A percentile compares a stretch with the other conserved stretches of the same genome.
phyloP scores from a whole-genome alignment of 1,139 yeast species.

The Torulaspora pretoriensis region DNA sequence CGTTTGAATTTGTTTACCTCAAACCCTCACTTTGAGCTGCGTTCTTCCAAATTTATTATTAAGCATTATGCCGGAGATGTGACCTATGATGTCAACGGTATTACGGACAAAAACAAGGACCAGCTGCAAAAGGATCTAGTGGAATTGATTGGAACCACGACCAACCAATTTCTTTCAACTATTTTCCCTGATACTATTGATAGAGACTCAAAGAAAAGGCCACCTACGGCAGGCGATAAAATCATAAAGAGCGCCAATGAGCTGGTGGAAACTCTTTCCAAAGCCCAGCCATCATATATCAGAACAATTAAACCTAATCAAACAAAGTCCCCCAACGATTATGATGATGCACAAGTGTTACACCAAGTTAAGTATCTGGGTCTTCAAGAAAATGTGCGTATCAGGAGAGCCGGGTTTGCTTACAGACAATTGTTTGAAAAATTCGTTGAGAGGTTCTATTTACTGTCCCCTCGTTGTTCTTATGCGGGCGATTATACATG shows the following conservation, averaged over 20 bases:
- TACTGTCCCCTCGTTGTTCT: slow-evolving; percentile 83
- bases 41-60: slow-evolving; percentile 82
- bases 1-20: slow-evolving; percentile 78
- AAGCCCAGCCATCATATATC: slow-evolving; percentile 90
- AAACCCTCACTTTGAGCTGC: slow-evolving; percentile 84
- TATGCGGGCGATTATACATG: slow-evolving; percentile 98
- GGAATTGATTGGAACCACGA: slow-evolving; percentile 69
- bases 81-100: slow-evolving; percentile 79
- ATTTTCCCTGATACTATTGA: slow-evolving; percentile 80
- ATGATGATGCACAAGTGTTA: slow-evolving; percentile 81
- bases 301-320: slow-evolving; percentile 98
- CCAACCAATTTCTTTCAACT: slow-evolving; percentile 58
- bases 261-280: slow-evolving; percentile 81
- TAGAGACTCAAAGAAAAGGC: slow-evolving; percentile 71
- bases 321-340: slow-evolving; percentile 84
- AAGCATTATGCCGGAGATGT: slow-evolving; percentile 99
- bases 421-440: slow-evolving; percentile 95
- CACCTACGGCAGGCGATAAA: slow-evolving; percentile 97
- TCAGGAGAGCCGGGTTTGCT: slow-evolving; percentile 98
- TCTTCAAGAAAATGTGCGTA: slow-evolving; percentile 92
- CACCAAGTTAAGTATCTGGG: slow-evolving; percentile 97
- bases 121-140: slow-evolving; percentile 84
- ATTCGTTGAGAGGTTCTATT: slow-evolving; percentile 92
- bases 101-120: slow-evolving; percentile 98
- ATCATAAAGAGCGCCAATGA: slow-evolving; percentile 89